phyloP scores from a whole-genome alignment of 1,139 yeast genomes.

The Oligophagozyma castellii region DNA sequence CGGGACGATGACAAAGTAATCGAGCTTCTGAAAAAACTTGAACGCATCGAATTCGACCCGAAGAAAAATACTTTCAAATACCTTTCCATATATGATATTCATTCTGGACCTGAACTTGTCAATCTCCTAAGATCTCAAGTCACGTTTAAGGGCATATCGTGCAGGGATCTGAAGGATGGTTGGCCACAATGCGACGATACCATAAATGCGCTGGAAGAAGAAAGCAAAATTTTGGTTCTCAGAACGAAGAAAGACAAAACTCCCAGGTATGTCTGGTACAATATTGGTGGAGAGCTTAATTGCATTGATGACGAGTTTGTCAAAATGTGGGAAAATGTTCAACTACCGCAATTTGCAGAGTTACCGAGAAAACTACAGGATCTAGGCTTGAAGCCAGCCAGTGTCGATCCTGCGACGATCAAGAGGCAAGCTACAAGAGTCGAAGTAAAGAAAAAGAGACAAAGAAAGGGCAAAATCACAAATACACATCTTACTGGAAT shows the following conservation, averaged over 20 bases:
- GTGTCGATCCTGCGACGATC: slow-evolving; percentile 89
- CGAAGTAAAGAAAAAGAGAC: slow-evolving; percentile 63
- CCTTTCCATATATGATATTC: slow-evolving; percentile 77
- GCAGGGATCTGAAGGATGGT: slow-evolving; percentile 86
- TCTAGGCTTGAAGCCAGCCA: slow-evolving; percentile 87
- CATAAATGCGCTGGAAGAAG: slow-evolving; percentile 60
- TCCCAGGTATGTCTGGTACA: slow-evolving; percentile 87
- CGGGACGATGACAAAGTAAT: slow-evolving; percentile 39
- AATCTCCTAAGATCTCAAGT: slow-evolving; percentile 66
- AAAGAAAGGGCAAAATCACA: slow-evolving; percentile 86
- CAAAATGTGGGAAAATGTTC: slow-evolving; percentile 64
- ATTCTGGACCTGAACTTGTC: slow-evolving; percentile 64
- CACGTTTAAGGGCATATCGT: slow-evolving; percentile 78
- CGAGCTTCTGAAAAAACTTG: slow-evolving; percentile 60
- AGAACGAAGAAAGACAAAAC: slow-evolving; percentile 86
- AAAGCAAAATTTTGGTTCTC: slow-evolving; percentile 64
- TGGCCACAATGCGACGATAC: slow-evolving; percentile 89
- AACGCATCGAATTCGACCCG: slow-evolving; percentile 53
- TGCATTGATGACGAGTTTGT: slow-evolving; percentile 74
- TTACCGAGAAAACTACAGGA: slow-evolving; percentile 67
- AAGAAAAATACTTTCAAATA: slow-evolving; percentile 60
- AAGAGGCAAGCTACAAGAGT: slow-evolving; percentile 41
- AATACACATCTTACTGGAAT: slow-evolving; percentile 95
- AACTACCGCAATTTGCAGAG: slow-evolving; percentile 69
- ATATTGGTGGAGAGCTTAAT: slow-evolving; percentile 60